These are phyloP conservation scores for Tuber microsphaerosporum DNA, from an alignment of 495 filamentous ascomycete species.

Conservation along the genomic window DNA sequence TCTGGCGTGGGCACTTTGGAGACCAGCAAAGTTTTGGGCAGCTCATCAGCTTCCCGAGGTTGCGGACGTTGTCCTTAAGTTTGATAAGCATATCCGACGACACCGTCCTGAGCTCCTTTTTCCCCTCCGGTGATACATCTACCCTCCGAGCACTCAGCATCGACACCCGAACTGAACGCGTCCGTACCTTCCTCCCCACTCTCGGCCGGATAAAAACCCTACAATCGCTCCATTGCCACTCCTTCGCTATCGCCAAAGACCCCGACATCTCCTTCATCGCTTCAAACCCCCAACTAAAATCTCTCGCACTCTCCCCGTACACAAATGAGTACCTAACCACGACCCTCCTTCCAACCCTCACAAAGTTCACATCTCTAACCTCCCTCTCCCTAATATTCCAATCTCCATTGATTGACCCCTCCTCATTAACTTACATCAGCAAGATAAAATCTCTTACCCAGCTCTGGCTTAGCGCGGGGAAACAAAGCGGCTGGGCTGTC, in stretches of 20 bases:
- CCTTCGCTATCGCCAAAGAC: not conserved
- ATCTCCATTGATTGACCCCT: not conserved
- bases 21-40: not conserved
- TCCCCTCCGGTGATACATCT: not conserved
- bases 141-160: constrained; percentile 5
- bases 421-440: constrained; percentile 8
- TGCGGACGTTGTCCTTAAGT: constrained; percentile 5
- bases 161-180: not conserved
- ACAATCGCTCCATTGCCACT: not conserved
- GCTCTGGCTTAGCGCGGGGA: constrained; percentile 13
- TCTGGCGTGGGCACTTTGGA: constrained; percentile 2
- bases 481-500: not conserved
- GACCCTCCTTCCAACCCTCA: constrained; percentile 9
- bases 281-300: constrained; percentile 9
- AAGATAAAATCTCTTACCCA: constrained; percentile 7
- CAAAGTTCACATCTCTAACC: not conserved
- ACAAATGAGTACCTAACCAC: constrained; percentile 1
- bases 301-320: not conserved
- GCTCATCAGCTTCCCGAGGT: not conserved
- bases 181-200: not conserved
- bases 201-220: constrained; percentile 3
- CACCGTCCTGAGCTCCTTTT: not conserved
- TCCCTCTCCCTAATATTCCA: constrained; percentile 10
- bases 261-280: constrained; percentile 9
- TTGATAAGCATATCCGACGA: not conserved